phyloP scores from a whole-genome alignment of 306 rosid genomes.

The Pueraria montana region DNA sequence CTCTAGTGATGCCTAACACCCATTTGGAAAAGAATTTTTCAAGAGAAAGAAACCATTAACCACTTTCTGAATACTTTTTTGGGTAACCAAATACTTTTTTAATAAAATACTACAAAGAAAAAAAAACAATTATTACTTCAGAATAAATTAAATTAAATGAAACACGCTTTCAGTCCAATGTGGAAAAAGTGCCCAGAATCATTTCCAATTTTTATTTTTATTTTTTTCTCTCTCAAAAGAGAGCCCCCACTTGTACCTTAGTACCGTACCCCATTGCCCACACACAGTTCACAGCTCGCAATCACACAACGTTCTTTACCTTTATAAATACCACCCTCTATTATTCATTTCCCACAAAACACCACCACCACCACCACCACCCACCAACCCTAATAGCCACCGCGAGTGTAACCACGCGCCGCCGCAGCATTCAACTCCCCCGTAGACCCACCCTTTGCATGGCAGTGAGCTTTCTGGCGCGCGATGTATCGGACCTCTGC shows the following conservation, averaged over 20 bases:
- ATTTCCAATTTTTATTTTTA: no score
- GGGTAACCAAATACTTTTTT: no score
- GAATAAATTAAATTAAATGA: no score
- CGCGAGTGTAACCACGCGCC: not conserved
- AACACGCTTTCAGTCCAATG: not conserved
- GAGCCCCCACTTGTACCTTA: not conserved
- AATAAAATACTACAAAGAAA: no score
- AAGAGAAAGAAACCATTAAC: no score
- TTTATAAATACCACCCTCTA: not conserved
- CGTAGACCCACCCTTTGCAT: slow-evolving; percentile 62
- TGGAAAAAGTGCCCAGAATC: not conserved
- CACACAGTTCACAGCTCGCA: not conserved
- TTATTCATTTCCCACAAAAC: not conserved
- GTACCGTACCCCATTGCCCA: not conserved
- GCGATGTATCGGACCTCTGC: slow-evolving; percentile 94
- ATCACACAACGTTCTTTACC: not conserved
- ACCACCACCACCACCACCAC: not conserved
- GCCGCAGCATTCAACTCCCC: not conserved
- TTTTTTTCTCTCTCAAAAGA: no score
- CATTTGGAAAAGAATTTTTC: no score
- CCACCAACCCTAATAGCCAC: not conserved
- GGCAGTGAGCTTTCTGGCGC: slow-evolving; percentile 87
- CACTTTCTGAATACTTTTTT: no score
- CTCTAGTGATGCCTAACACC: no score
- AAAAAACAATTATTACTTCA: no score